phyloP scores from a whole-genome alignment of 495 filamentous ascomycete genomes.

The Xylaria scruposa region DNA sequence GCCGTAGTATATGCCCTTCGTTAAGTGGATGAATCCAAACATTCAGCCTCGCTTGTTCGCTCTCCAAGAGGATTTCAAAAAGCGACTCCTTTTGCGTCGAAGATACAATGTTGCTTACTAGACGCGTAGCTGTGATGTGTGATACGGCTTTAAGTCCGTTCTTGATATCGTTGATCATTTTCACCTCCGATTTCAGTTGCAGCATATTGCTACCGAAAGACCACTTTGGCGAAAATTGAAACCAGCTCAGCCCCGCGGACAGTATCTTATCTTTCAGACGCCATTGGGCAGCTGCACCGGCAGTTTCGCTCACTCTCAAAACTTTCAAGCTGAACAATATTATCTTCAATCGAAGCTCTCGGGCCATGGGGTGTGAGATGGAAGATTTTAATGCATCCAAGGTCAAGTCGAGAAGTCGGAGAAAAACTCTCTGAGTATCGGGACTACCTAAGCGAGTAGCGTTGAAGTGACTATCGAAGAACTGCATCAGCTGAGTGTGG shows the following conservation, averaged over 20 bases:
- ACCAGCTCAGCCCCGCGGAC: slow-evolving; percentile 87
- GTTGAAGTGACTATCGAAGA: slow-evolving; percentile 92
- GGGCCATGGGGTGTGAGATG: slow-evolving; percentile 79
- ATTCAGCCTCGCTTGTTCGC: slow-evolving; percentile 79
- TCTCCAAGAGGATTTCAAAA: slow-evolving; percentile 77
- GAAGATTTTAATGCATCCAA: slow-evolving; percentile 72
- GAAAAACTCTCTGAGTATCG: slow-evolving; percentile 79
- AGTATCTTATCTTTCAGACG: slow-evolving; percentile 86
- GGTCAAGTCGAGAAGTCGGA: slow-evolving; percentile 77
- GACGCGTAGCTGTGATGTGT: slow-evolving; percentile 63
- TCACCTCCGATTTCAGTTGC: slow-evolving; percentile 90
- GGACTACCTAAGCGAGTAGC: slow-evolving; percentile 81
- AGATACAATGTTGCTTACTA: slow-evolving; percentile 63
- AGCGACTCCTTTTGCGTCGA: slow-evolving; percentile 82
- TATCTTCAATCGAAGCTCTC: slow-evolving; percentile 89
- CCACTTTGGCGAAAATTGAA: slow-evolving; percentile 82
- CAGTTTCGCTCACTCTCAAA: slow-evolving; percentile 69
- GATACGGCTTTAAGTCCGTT: slow-evolving; percentile 63
- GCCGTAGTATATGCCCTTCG: slow-evolving; percentile 53
- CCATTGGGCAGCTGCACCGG: slow-evolving; percentile 67
- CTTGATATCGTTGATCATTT: slow-evolving; percentile 78
- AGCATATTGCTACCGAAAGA: slow-evolving; percentile 93
- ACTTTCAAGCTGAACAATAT: slow-evolving; percentile 82
- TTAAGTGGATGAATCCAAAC: slow-evolving; percentile 91
- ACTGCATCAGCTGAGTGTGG: slow-evolving; percentile 84